Base-by-base conservation (phyloP, 176 grass and related monocot species). In the Carex pumila region DNA sequence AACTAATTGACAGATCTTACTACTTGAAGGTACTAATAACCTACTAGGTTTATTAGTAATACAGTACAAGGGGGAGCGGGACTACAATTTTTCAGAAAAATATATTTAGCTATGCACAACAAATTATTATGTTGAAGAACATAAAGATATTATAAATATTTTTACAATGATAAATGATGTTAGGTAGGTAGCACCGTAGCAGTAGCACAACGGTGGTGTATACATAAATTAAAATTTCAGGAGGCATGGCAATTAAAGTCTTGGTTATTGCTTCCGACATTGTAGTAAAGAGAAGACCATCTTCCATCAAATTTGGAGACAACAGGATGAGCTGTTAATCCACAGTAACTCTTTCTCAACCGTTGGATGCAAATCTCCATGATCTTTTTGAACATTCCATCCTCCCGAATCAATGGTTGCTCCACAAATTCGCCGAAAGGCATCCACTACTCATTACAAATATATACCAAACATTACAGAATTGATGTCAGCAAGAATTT, bases 301-400 rank as follows among this genome's bases (percentile, higher is more conserved):
- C 96, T 85, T 55, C 81, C 91, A 83, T 99, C 96, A 81, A 99
- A 99, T 88, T 84, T 99, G 52, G 96, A 99, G 83, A 90, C 83
- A 64, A 99, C 88, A 37, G 87, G 87, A 86, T 95, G 93, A 18
- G 96, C 88, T 5, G 58, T 90, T 41, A 98, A 88, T 21, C 96
- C 96, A 63, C 96, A 98, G 84, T 98, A 95, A 17, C 88, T 86
- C 86, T 95, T 98, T 25, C 91, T 82, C 3, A 98, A 88, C 43
- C 96, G 82, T 77, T 92, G 90, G 67, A 92, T 92, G 89, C 93
- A 98, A 8, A 98, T 95, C 65, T 95, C 91, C 84, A 93, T 93
- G 79, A 98, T 93, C 80, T 91, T 98, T 66, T 88, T 89, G 92
- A 98, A 98, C 95, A 98, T 98, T 69, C 87, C 89, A 84, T 98